Base-by-base conservation (phyloP, 805 yeast species). In the Pichia insulana region DNA sequence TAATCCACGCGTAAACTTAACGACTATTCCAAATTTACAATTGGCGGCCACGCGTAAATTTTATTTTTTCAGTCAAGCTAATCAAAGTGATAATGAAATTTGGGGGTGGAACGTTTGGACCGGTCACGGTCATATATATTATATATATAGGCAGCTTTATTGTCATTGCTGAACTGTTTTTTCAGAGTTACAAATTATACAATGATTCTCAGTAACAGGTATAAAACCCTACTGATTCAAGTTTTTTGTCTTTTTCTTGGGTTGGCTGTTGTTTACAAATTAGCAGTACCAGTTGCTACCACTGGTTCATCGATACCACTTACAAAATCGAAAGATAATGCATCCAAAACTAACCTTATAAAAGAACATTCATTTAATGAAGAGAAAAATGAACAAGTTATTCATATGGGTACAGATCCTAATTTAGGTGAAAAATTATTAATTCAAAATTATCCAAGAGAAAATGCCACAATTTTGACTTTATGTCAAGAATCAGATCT, bases 401-500 rank as follows among this genome's bases (percentile, higher is more conserved):
- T 33, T 16, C 30, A 17, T 10, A 25, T 15, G 13, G 45, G 40
- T n/a, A 27, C 32, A 4, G 45, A 44, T 28, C 45, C 48, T 17
- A 20, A 34, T 17, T 2, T 20, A 6, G 48, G 44, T 18, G 31
- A 39, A 35, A 17, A 35, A 3, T 7, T 42, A n/a, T 38, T 49
- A 19, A 40, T 47, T 17, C 41, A 48, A 13, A 17, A 39, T n/a
- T 49, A 48, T 28, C 32, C 31, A 20, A 58, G 61, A 41, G 67
- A 65, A 37, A 68, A 67, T 56, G 80, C 79, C 30, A 73, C 79
- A 0, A 72, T 74, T 49, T 75, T 80, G 44, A 67, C 88, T 2
- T 66, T 85, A 50, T 86, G 86, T 30, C 70, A 92, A 55, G 80
- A 85, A 61, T 54, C 64, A 22, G 95, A 85, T 53, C 57, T 83